Evolutionary conservation across 148 eudicot species (phyloP).

Genomic region (Rhododendron kiyosumense): DNA sequence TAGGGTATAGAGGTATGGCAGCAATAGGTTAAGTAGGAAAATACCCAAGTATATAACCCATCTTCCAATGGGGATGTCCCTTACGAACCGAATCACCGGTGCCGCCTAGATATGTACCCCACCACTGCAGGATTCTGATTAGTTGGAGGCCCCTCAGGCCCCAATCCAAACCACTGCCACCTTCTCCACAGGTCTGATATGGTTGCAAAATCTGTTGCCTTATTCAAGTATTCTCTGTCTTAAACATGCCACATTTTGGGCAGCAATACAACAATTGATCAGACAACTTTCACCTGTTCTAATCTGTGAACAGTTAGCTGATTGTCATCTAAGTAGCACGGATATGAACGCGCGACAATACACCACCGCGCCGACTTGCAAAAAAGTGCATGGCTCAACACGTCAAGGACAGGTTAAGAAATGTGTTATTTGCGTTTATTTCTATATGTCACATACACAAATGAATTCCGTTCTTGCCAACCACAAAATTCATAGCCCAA

Average conservation of each 20-base stretch:
- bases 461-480: background rate
- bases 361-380: background rate
- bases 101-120: background rate
- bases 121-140: background rate
- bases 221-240: background rate
- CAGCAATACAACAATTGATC: background rate
- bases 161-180: background rate
- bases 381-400: background rate
- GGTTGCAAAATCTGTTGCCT: background rate
- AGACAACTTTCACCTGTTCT: background rate
- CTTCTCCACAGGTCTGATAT: background rate
- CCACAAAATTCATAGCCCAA: background rate
- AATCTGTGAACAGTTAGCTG: background rate
- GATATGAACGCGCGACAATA: background rate
- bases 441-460: background rate
- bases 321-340: background rate
- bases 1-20: background rate
- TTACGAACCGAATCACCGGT: constrained; percentile 13
- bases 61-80: constrained; percentile 8
- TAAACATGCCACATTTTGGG: background rate
- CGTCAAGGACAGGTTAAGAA: background rate
- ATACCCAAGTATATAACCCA: background rate
- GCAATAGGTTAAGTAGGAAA: constrained; percentile 2
- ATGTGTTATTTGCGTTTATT: background rate
- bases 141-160: background rate